Evolutionary conservation across 345 rosid species (phyloP).

Genomic region (Corymbia maculata): DNA sequence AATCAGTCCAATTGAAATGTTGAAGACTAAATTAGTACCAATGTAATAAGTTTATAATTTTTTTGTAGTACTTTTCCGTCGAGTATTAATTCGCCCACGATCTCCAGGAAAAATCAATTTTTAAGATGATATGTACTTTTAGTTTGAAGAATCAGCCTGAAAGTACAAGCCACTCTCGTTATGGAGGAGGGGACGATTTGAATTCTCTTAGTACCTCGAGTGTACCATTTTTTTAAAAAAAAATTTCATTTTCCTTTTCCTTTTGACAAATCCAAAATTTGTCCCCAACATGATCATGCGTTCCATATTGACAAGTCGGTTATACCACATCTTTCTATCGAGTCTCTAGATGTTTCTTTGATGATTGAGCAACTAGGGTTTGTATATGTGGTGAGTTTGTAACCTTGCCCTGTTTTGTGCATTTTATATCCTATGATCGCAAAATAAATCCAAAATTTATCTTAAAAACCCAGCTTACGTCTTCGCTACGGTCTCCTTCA

Average conservation of each 20-base stretch:
- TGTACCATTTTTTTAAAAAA: neutral
- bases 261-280: neutral
- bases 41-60: too few relatives aligned
- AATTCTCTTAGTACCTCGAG: neutral
- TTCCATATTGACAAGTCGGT: neutral
- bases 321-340: neutral
- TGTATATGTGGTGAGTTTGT: neutral
- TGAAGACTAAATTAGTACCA: too few relatives aligned
- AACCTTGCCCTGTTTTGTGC: neutral
- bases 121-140: too few relatives aligned
- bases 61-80: neutral
- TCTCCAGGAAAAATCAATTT: neutral
- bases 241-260: neutral
- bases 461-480: too few relatives aligned
- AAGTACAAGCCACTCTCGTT: fast-evolving
- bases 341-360: too few relatives aligned
- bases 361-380: neutral
- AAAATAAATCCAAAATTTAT: too few relatives aligned
- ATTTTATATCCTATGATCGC: too few relatives aligned
- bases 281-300: neutral
- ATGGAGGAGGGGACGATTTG: fast-evolving
- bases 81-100: neutral
- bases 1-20: too few relatives aligned
- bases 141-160: too few relatives aligned
- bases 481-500: too few relatives aligned